Evolutionary conservation across 2,329 filamentous ascomycete species (phyloP).

Genomic region (Aspergillus ibericus): DNA sequence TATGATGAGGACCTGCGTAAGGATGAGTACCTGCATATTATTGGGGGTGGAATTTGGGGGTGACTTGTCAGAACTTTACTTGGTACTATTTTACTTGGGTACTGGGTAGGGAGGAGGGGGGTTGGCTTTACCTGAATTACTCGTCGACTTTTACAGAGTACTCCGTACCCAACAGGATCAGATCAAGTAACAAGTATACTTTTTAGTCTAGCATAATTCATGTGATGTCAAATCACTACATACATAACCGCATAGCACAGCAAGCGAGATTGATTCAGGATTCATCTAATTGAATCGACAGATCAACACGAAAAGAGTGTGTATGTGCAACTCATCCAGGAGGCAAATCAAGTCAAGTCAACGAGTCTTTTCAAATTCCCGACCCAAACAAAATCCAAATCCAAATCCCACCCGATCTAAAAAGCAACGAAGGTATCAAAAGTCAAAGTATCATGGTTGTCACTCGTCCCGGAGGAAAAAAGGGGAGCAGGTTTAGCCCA

Average conservation of each 20-base stretch:
- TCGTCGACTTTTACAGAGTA: too few species aligned
- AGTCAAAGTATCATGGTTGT: background rate
- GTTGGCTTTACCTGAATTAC: too few species aligned
- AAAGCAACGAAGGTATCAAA: background rate
- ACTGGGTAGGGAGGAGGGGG: too few species aligned
- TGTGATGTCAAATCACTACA: constrained; percentile 9
- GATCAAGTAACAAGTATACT: background rate
- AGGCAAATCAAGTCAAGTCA: background rate
- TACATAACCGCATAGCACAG: constrained; percentile 7
- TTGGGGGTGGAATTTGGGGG: too few species aligned
- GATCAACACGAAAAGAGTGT: background rate
- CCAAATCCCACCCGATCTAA: too few species aligned
- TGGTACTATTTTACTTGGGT: too few species aligned
- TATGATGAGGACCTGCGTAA: too few species aligned
- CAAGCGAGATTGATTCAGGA: background rate
- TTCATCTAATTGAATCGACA: background rate
- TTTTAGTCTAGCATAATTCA: constrained; percentile 1
- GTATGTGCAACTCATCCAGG: background rate
- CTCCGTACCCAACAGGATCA: too few species aligned
- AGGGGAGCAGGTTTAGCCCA: constrained; percentile 26
- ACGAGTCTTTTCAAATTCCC: background rate
- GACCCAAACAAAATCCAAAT: background rate
- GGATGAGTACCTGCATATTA: too few species aligned
- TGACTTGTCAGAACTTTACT: background rate
- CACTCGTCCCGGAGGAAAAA: too few species aligned